phyloP scores from a whole-genome alignment of 148 eudicot genomes.

The Rheum nobile region DNA sequence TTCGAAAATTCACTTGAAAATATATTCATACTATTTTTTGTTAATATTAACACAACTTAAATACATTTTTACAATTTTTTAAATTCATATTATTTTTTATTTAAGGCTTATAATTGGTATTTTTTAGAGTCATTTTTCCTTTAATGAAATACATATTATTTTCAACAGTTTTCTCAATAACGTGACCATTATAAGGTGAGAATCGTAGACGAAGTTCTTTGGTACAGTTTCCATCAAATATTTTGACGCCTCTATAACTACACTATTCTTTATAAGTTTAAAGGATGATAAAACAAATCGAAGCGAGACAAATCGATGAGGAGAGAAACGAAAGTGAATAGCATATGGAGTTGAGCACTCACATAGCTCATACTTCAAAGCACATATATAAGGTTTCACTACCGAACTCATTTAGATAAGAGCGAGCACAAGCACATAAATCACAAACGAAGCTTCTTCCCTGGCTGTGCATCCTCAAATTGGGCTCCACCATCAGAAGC shows the following conservation, averaged over 20 bases:
- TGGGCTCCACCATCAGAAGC: slow-evolving; percentile 20
- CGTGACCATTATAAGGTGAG: too few relatives aligned
- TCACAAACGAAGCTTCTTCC: slow-evolving; percentile 45
- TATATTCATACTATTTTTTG: too few relatives aligned
- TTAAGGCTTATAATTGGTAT: too few relatives aligned
- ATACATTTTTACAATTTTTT: too few relatives aligned
- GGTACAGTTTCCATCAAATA: background rate
- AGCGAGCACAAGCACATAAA: background rate
- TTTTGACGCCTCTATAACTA: background rate
- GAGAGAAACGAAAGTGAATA: background rate
- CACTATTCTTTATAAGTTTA: background rate
- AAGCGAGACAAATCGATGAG: background rate
- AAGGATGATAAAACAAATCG: background rate
- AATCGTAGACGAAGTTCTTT: too few relatives aligned
- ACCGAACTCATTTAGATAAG: background rate
- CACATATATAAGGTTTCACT: background rate
- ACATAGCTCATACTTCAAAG: background rate
- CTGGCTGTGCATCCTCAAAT: slow-evolving; percentile 44
- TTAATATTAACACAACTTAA: too few relatives aligned
- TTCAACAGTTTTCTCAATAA: too few relatives aligned
- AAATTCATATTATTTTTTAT: too few relatives aligned
- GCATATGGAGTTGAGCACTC: background rate
- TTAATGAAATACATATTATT: too few relatives aligned
- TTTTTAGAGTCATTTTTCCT: too few relatives aligned
- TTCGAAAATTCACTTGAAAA: too few relatives aligned